A percentile compares a stretch with the other conserved stretches of the same genome.
phyloP scores from a whole-genome alignment of 1,139 yeast species.

The Scheffersomyces cryptocercus region DNA sequence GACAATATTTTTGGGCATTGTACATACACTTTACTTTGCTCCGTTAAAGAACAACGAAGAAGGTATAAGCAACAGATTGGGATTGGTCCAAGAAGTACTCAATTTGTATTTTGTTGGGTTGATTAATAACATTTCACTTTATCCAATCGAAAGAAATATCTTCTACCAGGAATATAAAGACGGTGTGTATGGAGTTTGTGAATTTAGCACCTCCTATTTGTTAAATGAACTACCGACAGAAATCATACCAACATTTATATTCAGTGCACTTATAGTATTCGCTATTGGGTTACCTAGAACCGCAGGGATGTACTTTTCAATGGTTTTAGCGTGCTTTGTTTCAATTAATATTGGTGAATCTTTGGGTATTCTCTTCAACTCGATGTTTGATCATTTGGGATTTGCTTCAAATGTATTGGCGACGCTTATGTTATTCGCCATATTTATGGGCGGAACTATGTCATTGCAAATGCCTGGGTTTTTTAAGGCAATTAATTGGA shows the following conservation, averaged over 20 bases:
- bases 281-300: constrained; percentile 76
- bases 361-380: constrained; percentile 74
- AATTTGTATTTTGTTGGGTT: constrained; percentile 79
- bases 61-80: constrained; percentile 67
- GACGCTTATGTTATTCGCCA: constrained; percentile 63
- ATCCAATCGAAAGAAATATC: constrained; percentile 70
- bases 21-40: constrained; percentile 70
- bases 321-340: constrained; percentile 55
- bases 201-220: constrained; percentile 67
- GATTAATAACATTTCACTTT: constrained; percentile 72
- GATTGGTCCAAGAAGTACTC: constrained; percentile 72
- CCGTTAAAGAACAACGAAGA: constrained; percentile 60
- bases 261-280: constrained; percentile 62
- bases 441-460: constrained; percentile 87
- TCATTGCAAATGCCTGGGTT: constrained; percentile 72
- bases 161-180: constrained; percentile 81
- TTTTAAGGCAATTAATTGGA: constrained; percentile 67
- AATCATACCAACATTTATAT: constrained; percentile 56
- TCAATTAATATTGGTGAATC: constrained; percentile 80
- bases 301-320: constrained; percentile 64
- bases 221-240: constrained; percentile 77
- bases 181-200: constrained; percentile 65
- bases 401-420: constrained; percentile 75
- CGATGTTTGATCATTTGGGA: constrained; percentile 75
- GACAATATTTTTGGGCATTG: constrained; percentile 61